Evolutionary conservation across 768 basidiomycete species (phyloP), one percentile per base, ranked within the genome.

Genomic region (Suillus ampliporus): DNA sequence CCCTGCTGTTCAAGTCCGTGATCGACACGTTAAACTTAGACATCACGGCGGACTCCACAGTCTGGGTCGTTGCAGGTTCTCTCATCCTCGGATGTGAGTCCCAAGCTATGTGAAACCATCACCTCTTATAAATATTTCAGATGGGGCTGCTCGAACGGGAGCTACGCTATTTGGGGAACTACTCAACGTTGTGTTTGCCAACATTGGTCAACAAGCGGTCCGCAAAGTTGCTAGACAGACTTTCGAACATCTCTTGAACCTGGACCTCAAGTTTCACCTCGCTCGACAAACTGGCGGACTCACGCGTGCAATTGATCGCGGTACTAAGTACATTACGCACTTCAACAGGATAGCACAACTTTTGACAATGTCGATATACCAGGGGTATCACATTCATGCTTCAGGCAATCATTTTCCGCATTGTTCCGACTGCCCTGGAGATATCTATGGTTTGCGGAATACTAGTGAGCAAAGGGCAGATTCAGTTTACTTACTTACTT

Each of bases 391-490:
- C 95, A 0, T 99, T 99, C 77, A 84, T 99, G 28, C 79, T 99
- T 5, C 93, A 94, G 65, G 92, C 97, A 1, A 88, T 99, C 44
- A 83, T 99, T 9, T 99, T 99, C 73, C 91, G 97, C 19, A 93
- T 99, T 51, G 91, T 91, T 0, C 97, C 97, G 0, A 99, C 97
- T 0, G 97, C 97, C 1, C 78, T 99, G 57, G 97, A 99, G 74
- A 97, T 99, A 66, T 86, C 89, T 4, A 89, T 99, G 83, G 97
- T 99, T 47, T 99, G 96, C 78, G 97, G 96, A 56, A 99, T 99
- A 64, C 77, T 99, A 77, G 96, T 95, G 69, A 26, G 90, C 75
- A 41, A 46, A 52, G 57, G 28, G 6, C 9, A 28, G 43, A 31
- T 48, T 10, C 17, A 21, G 15, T 26, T 19, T 41, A 1, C 54